Evolutionary conservation across 306 rosid species (phyloP).

Genomic region (Alnus rubra): DNA sequence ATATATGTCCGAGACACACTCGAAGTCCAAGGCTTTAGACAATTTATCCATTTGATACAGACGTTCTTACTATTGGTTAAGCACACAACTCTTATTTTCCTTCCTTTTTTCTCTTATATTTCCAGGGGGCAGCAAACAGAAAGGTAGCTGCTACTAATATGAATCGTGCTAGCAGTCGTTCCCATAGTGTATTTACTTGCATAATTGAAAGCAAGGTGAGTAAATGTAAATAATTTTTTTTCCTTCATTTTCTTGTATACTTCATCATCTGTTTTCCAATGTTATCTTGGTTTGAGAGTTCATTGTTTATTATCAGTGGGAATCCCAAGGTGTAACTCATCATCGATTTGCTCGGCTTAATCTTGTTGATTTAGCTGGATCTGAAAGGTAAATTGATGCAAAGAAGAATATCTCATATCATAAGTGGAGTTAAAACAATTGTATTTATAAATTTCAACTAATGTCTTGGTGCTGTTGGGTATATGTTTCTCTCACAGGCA

Average conservation of each 20-base stretch:
- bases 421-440: neutral
- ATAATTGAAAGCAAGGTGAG: conserved; percentile 89
- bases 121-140: conserved; percentile 89
- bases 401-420: conserved; percentile 13
- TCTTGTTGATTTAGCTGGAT: conserved; percentile 99
- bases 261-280: conserved; percentile 20
- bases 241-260: conserved; percentile 7
- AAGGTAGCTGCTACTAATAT: conserved; percentile 98
- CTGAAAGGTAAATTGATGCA: conserved; percentile 73
- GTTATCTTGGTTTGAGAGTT: conserved; percentile 9
- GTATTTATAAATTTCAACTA: neutral
- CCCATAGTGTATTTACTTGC: conserved; percentile 98
- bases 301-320: conserved; percentile 70
- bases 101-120: conserved; percentile 1
- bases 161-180: conserved; percentile 97
- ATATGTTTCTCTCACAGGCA: conserved; percentile 58
- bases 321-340: conserved; percentile 92
- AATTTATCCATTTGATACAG: neutral
- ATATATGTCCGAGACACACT: neutral
- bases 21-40: neutral
- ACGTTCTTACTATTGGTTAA: neutral
- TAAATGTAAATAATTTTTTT: conserved; percentile 2
- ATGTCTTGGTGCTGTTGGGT: conserved; percentile 8
- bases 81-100: neutral
- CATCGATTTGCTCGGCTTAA: conserved; percentile 93